Evolutionary conservation across 2,329 filamentous ascomycete genomes (phyloP).

Genomic region (Ophiosphaerella korrae): DNA sequence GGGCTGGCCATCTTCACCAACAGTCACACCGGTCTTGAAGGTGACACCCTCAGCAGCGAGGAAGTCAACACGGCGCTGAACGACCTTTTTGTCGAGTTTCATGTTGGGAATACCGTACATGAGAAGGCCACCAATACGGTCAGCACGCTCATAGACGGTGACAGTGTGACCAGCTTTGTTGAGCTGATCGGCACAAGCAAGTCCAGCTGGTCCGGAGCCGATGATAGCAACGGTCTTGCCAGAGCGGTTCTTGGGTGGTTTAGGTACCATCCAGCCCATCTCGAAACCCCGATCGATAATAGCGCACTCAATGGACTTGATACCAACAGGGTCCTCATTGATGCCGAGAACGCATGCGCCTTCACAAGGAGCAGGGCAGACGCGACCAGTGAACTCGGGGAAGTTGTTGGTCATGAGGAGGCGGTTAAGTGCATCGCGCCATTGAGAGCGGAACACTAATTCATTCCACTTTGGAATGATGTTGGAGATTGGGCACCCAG

Average conservation of each 20-base stretch:
- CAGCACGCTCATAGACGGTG: conserved; percentile 90
- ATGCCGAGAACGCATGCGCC: conserved; percentile 95
- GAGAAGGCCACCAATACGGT: conserved; percentile 86
- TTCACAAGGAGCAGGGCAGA: conserved; percentile 95
- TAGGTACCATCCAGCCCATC: conserved; percentile 96
- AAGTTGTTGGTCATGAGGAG: conserved; percentile 91
- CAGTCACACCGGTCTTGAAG: conserved; percentile 76
- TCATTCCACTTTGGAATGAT: conserved; percentile 99
- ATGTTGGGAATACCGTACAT: conserved; percentile 99
- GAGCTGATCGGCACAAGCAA: conserved; percentile 89
- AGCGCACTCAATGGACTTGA: conserved; percentile 97
- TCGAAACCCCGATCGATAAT: conserved; percentile 98
- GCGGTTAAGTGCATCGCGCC: conserved; percentile 89
- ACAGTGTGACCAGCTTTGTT: conserved; percentile 90
- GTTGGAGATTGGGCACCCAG: conserved; percentile 91
- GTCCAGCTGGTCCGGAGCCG: conserved; percentile 88
- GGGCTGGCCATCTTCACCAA: conserved; percentile 76
- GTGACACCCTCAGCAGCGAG: conserved; percentile 87
- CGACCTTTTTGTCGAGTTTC: conserved; percentile 98
- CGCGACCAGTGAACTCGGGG: conserved; percentile 95
- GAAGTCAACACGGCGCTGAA: conserved; percentile 93
- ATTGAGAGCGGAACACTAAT: conserved; percentile 67
- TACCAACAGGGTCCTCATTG: conserved; percentile 94
- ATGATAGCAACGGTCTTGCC: conserved; percentile 89
- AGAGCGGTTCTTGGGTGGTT: conserved; percentile 76